These are phyloP conservation scores for Filosporella fistucella DNA, from an alignment of 495 filamentous ascomycete species.

Conservation along the genomic window DNA sequence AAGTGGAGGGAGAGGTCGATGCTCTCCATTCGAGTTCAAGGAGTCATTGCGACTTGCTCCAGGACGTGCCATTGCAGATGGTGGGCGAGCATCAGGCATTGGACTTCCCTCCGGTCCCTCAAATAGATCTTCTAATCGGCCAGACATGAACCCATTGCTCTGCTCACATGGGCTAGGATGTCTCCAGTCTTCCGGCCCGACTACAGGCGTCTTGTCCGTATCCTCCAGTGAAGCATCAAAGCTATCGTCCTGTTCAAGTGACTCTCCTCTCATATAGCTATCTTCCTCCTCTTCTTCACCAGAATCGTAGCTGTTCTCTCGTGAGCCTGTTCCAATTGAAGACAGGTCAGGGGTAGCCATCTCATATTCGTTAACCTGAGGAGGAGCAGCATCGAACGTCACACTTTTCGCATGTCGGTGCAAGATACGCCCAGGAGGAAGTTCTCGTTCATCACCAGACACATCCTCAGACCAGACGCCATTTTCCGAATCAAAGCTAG, in stretches of 20 bases:
- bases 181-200: slow-evolving; percentile 92
- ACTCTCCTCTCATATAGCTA: slow-evolving; percentile 66
- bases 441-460: slow-evolving; percentile 42
- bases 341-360: slow-evolving; percentile 95
- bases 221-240: slow-evolving; percentile 94
- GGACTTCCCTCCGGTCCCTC: slow-evolving; percentile 57
- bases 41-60: slow-evolving; percentile 50
- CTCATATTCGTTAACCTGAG: slow-evolving; percentile 94
- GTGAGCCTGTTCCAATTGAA: slow-evolving; percentile 79
- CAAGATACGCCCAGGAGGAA: slow-evolving; percentile 52
- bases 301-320: slow-evolving; percentile 88
- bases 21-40: slow-evolving; percentile 65
- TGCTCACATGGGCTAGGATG: slow-evolving; percentile 60
- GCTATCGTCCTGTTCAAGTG: slow-evolving; percentile 73
- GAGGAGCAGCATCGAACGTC: slow-evolving; percentile 90
- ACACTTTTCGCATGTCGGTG: slow-evolving; percentile 91
- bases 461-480: slow-evolving; percentile 69
- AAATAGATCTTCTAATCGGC: slow-evolving; percentile 65
- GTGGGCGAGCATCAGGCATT: slow-evolving; percentile 39
- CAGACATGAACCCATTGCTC: slow-evolving; percentile 39
- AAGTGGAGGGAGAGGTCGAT: slow-evolving; percentile 71
- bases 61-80: slow-evolving; percentile 34
- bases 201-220: slow-evolving; percentile 93
- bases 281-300: slow-evolving; percentile 64
- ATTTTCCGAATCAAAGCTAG: slow-evolving; percentile 65